These are phyloP conservation scores for Podospora comata DNA, from an alignment of 495 filamentous ascomycete genomes.

Conservation along the genomic window DNA sequence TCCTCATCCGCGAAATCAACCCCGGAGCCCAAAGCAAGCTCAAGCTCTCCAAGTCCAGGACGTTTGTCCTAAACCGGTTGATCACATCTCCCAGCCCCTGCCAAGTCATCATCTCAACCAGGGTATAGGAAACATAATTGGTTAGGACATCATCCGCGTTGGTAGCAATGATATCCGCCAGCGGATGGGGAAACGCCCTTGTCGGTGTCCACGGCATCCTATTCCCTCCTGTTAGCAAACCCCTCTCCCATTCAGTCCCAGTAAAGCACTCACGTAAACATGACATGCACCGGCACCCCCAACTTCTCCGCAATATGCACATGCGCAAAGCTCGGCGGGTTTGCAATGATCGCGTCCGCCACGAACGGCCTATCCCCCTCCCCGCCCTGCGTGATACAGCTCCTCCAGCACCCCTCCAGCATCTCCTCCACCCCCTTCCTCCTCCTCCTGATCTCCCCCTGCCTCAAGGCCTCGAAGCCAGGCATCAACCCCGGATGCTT, in stretches of 20 bases:
- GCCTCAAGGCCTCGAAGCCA: constrained; percentile 58
- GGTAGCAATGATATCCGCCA: constrained; percentile 62
- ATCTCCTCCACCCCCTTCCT: constrained; percentile 61
- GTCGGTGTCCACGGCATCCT: constrained; percentile 62
- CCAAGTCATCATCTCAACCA: constrained; percentile 68
- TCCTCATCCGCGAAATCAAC: constrained; percentile 55
- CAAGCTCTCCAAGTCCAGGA: constrained; percentile 58
- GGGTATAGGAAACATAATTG: constrained; percentile 71
- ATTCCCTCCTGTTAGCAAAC: background rate
- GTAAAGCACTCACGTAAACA: constrained; percentile 49
- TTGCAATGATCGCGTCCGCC: constrained; percentile 71
- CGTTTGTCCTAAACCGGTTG: constrained; percentile 59
- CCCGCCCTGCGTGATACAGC: constrained; percentile 53
- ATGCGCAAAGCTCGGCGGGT: constrained; percentile 64
- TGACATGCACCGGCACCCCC: constrained; percentile 62
- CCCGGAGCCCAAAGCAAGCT: constrained; percentile 65
- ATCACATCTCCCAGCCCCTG: constrained; percentile 63
- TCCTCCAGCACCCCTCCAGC: constrained; percentile 59
- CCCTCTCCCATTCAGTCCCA: too few relatives aligned
- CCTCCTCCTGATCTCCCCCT: constrained; percentile 60
- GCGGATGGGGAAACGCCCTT: constrained; percentile 63
- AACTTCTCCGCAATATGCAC: constrained; percentile 64
- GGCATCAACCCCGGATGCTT: constrained; percentile 74
- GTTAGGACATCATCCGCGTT: constrained; percentile 56
- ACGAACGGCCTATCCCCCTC: constrained; percentile 49